These are phyloP conservation scores for Ceratocystis cacaofunesta DNA, from an alignment of 2,329 filamentous ascomycete genomes.

Conservation along the genomic window DNA sequence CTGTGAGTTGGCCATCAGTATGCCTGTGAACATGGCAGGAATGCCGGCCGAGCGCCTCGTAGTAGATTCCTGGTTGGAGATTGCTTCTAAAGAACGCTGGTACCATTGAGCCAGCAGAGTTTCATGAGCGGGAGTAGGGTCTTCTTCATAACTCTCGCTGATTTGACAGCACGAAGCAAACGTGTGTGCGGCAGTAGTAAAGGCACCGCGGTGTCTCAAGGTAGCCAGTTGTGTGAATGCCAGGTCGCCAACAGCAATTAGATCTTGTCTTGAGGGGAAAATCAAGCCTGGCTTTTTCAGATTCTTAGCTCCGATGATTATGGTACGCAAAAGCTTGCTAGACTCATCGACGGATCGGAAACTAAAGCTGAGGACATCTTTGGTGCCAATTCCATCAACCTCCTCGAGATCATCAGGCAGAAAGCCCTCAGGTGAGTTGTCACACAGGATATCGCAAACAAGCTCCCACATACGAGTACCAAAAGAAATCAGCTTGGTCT, in stretches of 20 bases:
- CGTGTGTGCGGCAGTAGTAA: slow-evolving; percentile 81
- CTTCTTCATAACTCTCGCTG: slow-evolving; percentile 33
- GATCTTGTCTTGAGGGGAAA: slow-evolving; percentile 37
- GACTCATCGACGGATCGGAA: slow-evolving; percentile 93
- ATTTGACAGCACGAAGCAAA: slow-evolving; percentile 67
- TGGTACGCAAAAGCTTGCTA: slow-evolving; percentile 56
- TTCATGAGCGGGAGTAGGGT: slow-evolving; percentile 22
- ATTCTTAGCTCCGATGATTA: slow-evolving; percentile 40
- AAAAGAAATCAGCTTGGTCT: slow-evolving; percentile 28
- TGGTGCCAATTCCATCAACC: slow-evolving; percentile 58
- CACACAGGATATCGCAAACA: slow-evolving; percentile 67
- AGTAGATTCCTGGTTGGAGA: slow-evolving; percentile 61
- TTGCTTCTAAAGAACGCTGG: slow-evolving; percentile 52
- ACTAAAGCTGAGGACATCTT: slow-evolving; percentile 84
- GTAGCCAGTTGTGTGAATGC: slow-evolving; percentile 71
- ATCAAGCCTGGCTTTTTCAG: slow-evolving; percentile 31
- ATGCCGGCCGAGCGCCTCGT: slow-evolving; percentile 87
- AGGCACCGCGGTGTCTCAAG: slow-evolving; percentile 79
- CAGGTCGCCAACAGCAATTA: slow-evolving; percentile 53
- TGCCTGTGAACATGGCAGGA: slow-evolving; percentile 69
- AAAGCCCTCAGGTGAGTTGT: slow-evolving; percentile 88
- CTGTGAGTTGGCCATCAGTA: slow-evolving; percentile 50
- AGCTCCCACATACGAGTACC: slow-evolving; percentile 61
- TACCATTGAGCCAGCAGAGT: slow-evolving; percentile 56
- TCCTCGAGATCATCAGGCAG: slow-evolving; percentile 63